Evolutionary conservation across 2,329 filamentous ascomycete genomes (phyloP), one percentile per base, ranked within the genome.

Genomic region (Pseudogymnoascus verrucosus): DNA sequence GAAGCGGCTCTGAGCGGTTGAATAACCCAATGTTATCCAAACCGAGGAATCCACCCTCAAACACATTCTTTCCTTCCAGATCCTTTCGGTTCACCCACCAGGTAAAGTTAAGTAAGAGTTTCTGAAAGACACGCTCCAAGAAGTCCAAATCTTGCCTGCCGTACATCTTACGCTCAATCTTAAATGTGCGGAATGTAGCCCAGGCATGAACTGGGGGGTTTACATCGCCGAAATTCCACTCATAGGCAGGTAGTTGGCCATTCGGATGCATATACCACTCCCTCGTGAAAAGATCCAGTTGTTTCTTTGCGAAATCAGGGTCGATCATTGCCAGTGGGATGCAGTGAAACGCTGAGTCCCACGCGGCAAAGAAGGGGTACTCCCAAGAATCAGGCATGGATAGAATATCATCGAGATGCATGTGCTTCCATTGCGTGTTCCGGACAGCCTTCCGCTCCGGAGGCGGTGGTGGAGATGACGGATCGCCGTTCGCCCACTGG

Each of bases 11-110:
- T 0, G 93, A 98, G 54, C 93, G 89, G 77, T 98, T 98, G 84
- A 98, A 98, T 37, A 98, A 79, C 62, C 95, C 95, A 75, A 98
- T 98, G 74, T 98, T 98, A 83, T 98, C 93, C 62, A 98, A 80
- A 54, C 93, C 93, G 6, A 98, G 80, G 81, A 98, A 98, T 47
- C 93, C 93, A 69, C 93, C 95, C 73, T 98, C 95, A 69, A 98
- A 98, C 28, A 98, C 89, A 72, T 98, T 97, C 79, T 98, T 98
- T 71, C 92, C 93, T 8, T 96, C 91, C 10, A 84, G 83, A 71
- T 98, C 93, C 77, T 98, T 98, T 64, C 93, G 89, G 75, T 98
- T 98, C 19, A 97, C 93, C 93, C 93, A 98, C 95, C 95, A 98
- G 3, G 95, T 98, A 75, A 98, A 98, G 78, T 98, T 98, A 67